phyloP scores from a whole-genome alignment of 2,329 filamentous ascomycete genomes.

The Arachnopeziza araneosa region DNA sequence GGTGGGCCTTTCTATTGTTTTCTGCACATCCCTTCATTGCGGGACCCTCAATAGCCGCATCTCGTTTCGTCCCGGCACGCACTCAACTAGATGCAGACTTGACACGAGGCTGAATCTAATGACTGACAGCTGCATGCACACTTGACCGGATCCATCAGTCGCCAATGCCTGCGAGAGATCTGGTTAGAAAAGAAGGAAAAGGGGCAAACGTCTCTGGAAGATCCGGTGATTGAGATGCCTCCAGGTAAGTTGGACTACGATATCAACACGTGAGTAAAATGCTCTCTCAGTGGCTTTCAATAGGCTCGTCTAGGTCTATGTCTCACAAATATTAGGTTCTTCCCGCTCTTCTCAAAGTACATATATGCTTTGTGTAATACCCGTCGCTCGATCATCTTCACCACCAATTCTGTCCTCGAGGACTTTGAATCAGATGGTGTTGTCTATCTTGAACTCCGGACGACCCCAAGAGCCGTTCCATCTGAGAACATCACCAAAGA shows the following conservation, averaged over 20 bases:
- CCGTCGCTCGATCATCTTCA: constrained; percentile 50
- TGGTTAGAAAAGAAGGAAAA: constrained; percentile 56
- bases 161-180: constrained; percentile 66
- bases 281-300: constrained; percentile 6
- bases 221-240: constrained; percentile 66
- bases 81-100: not conserved
- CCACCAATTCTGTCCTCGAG: constrained; percentile 58
- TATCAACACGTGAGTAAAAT: constrained; percentile 54
- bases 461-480: constrained; percentile 64
- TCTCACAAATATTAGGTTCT: constrained; percentile 51
- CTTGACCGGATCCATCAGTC: constrained; percentile 71
- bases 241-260: constrained; percentile 66
- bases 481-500: constrained; percentile 45
- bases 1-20: constrained; percentile 31
- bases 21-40: not conserved
- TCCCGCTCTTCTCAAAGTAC: constrained; percentile 71
- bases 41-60: not conserved
- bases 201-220: constrained; percentile 50
- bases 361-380: constrained; percentile 73
- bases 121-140: constrained; percentile 66
- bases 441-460: constrained; percentile 73
- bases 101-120: constrained; percentile 14
- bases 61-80: not conserved
- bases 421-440: constrained; percentile 68
- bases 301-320: not conserved